Evolutionary conservation across 306 rosid species (phyloP).

Genomic region (Acacia crassicarpa): DNA sequence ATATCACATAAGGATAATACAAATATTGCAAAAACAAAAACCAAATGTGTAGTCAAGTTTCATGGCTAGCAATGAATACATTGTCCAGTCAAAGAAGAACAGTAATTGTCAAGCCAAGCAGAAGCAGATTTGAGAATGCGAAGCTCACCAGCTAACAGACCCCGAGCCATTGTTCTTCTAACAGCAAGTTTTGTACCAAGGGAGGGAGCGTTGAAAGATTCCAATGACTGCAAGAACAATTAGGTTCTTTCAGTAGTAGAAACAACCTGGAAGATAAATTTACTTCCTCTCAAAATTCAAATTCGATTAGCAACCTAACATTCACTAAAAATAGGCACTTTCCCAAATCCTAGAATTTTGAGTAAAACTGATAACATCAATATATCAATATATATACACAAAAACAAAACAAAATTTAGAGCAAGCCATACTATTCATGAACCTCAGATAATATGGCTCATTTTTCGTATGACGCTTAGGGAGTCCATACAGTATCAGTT

Average conservation of each 20-base stretch:
- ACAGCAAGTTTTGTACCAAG: constrained; percentile 23
- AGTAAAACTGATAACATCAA: neutral
- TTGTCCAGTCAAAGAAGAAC: constrained; percentile 37
- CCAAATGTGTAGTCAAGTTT: neutral
- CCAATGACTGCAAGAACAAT: constrained; percentile 46
- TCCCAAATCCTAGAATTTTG: neutral
- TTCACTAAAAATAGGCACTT: neutral
- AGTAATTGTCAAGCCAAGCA: constrained; percentile 61
- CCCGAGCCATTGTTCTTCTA: constrained; percentile 59
- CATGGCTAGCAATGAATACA: neutral
- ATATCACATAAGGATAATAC: neutral
- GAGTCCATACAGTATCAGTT: neutral
- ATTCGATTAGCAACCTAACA: neutral
- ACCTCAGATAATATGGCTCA: neutral
- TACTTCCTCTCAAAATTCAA: neutral
- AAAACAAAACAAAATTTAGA: too few relatives aligned
- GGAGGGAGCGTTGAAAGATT: constrained; percentile 25
- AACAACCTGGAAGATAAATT: neutral
- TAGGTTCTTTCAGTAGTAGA: constrained; percentile 10
- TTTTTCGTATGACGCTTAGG: neutral
- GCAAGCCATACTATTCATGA: neutral
- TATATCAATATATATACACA: neutral
- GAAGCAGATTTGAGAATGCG: constrained; percentile 63
- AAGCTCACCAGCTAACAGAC: constrained; percentile 67
- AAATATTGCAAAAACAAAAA: neutral